Evolutionary conservation across 768 basidiomycete genomes (phyloP).

Genomic region (Holtermannia corniformis): DNA sequence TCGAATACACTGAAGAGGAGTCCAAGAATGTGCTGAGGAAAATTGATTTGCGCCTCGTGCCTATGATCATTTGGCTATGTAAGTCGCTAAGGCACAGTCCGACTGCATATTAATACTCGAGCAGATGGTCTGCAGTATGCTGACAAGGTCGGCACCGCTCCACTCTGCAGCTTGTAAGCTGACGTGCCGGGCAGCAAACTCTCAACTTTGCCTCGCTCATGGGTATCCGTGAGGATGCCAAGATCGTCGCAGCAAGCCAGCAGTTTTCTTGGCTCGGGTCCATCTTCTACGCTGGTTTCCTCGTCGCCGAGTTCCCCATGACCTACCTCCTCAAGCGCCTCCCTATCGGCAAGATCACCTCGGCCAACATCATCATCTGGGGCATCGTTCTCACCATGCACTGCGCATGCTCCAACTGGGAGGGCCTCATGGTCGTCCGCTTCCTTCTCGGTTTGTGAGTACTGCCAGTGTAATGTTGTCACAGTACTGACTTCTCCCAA

Average conservation of each 20-base stretch:
- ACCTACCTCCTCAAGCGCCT: conserved; percentile 14
- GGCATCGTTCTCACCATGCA: conserved; percentile 1
- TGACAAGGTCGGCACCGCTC: not conserved
- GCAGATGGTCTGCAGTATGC: conserved; percentile 8
- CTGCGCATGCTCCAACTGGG: conserved; percentile 5
- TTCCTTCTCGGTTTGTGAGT: conserved; percentile 22
- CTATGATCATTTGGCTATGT: conserved; percentile 7
- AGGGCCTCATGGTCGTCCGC: conserved; percentile 9
- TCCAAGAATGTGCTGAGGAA: conserved; percentile 13
- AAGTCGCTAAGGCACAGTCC: not conserved
- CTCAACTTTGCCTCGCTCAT: conserved; percentile 9
- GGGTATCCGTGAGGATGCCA: conserved; percentile 16
- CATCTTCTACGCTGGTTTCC: conserved; percentile 4
- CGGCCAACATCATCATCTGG: conserved; percentile 6
- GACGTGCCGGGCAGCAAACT: conserved; percentile 13
- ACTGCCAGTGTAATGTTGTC: no score
- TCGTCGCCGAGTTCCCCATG: conserved; percentile 10
- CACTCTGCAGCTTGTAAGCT: conserved; percentile 7
- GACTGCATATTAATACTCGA: not conserved
- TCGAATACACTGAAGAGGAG: conserved; percentile 18
- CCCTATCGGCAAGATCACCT: conserved; percentile 5
- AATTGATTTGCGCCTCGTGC: conserved; percentile 15
- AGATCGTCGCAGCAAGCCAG: conserved; percentile 1
- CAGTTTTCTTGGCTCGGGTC: conserved; percentile 18
- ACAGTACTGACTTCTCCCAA: no score